Conservation (phyloP, 2,329 filamentous ascomycete species). For the Claviceps humidiphila region DNA sequence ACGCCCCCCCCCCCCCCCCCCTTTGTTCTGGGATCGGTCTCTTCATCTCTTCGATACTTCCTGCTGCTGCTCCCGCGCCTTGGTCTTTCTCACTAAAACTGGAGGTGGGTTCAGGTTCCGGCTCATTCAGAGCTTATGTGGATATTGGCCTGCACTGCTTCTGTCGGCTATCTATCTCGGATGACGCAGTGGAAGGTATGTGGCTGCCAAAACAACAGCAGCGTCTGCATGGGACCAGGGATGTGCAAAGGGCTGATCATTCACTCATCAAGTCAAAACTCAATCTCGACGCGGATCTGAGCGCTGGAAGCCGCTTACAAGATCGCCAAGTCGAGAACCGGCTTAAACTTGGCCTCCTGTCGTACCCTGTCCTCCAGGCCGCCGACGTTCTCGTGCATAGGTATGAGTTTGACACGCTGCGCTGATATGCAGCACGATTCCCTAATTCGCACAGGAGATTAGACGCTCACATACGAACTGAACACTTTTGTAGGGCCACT, state of each 20-base stretch:
- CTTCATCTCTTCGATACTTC: too few relatives aligned
- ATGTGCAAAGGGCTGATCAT: neutral
- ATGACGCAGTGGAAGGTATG: conserved; percentile 98
- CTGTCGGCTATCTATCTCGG: conserved; percentile 84
- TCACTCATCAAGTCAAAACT: conserved; percentile 53
- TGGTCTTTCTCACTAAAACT: neutral
- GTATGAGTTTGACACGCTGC: conserved; percentile 22
- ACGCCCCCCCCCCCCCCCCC: too few relatives aligned
- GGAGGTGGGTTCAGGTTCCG: conserved; percentile 37
- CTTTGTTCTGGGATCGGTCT: neutral
- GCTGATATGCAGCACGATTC: too few relatives aligned
- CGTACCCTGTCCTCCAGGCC: conserved; percentile 89
- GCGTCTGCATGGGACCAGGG: too few relatives aligned
- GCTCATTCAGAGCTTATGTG: conserved; percentile 90
- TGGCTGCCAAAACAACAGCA: neutral
- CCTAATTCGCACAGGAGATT: neutral
- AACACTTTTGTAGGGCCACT: conserved; percentile 47
- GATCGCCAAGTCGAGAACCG: conserved; percentile 43
- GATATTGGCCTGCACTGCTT: conserved; percentile 85
- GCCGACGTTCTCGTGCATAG: conserved; percentile 84
- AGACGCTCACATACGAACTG: neutral
- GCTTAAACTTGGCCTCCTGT: conserved; percentile 82
- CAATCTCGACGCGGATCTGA: conserved; percentile 45
- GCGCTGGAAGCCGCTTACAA: conserved; percentile 42
- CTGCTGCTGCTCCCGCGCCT: neutral